Evolutionary conservation across 1,284 basidiomycete species (phyloP).

Genomic region (Lentinus polychrous): DNA sequence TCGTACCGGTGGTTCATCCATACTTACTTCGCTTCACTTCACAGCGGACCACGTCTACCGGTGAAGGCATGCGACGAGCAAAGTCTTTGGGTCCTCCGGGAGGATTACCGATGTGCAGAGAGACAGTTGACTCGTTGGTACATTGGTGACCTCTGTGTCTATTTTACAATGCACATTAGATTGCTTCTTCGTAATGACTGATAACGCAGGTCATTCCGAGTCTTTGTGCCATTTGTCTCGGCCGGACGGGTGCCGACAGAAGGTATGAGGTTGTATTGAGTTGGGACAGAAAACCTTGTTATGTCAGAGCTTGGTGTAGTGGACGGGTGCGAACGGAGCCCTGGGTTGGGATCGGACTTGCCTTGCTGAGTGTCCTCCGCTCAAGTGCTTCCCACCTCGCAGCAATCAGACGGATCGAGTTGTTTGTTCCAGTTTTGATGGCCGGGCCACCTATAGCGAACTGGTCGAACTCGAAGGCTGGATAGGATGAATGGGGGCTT

Average conservation of each 20-base stretch:
- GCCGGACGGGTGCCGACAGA: too few relatives aligned
- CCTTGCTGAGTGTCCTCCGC: constrained; percentile 18
- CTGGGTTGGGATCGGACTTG: constrained; percentile 10
- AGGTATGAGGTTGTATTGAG: neutral
- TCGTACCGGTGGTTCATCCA: neutral
- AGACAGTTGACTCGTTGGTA: constrained; percentile 3
- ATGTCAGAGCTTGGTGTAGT: constrained; percentile 2
- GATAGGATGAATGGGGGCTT: neutral
- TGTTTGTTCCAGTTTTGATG: constrained; percentile 9
- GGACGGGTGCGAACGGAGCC: constrained; percentile 14
- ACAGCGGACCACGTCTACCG: constrained; percentile 61
- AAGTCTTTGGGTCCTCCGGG: constrained; percentile 8
- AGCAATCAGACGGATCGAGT: constrained; percentile 2
- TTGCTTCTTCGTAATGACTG: constrained; percentile 3
- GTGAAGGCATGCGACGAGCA: constrained; percentile 26
- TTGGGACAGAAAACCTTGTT: constrained; percentile 10
- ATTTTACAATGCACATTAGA: constrained; percentile 2
- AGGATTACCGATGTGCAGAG: constrained; percentile 1
- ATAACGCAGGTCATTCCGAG: neutral
- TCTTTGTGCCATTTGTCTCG: neutral
- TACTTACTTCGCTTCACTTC: constrained; percentile 9
- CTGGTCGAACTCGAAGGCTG: neutral
- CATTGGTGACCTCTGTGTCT: constrained; percentile 7
- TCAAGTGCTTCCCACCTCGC: constrained; percentile 9
- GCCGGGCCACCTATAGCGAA: constrained; percentile 8